These are phyloP conservation scores for Trichocladium uniseriatum DNA, from an alignment of 495 filamentous ascomycete genomes.

Conservation along the genomic window DNA sequence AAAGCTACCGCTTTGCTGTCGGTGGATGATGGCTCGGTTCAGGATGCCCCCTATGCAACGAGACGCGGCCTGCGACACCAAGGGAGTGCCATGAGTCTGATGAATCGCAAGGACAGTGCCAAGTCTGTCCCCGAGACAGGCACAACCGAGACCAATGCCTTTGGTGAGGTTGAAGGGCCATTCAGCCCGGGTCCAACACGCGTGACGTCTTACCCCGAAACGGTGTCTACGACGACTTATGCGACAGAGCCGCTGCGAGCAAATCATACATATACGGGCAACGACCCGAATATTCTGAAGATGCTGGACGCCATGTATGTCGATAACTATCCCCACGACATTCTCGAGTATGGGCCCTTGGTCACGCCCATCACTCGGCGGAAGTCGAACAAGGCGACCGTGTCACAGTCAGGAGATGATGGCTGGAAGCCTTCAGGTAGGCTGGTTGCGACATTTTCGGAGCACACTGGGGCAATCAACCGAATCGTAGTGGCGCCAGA, in stretches of 20 bases:
- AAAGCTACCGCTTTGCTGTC: slow-evolving; percentile 14
- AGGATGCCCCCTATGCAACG: slow-evolving; percentile 34
- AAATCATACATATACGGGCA: slow-evolving; percentile 72
- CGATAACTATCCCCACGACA: slow-evolving; percentile 80
- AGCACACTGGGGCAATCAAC: slow-evolving; percentile 76
- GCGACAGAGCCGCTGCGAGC: slow-evolving; percentile 26
- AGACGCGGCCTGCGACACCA: slow-evolving; percentile 46
- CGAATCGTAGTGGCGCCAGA: slow-evolving; percentile 78
- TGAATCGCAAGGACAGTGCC: slow-evolving; percentile 64
- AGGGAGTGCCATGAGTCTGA: slow-evolving; percentile 71
- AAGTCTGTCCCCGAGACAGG: slow-evolving; percentile 80
- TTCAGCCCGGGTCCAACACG: slow-evolving; percentile 36
- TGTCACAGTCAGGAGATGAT: slow-evolving; percentile 34
- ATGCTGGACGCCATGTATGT: slow-evolving; percentile 83
- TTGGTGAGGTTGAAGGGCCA: slow-evolving; percentile 76
- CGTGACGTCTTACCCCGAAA: slow-evolving; percentile 17
- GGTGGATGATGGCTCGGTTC: slow-evolving; percentile 23
- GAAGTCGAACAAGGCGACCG: slow-evolving; percentile 46
- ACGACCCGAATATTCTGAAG: slow-evolving; percentile 77
- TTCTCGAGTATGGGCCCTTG: slow-evolving; percentile 67
- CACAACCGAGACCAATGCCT: slow-evolving; percentile 67
- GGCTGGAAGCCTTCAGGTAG: slow-evolving; percentile 78
- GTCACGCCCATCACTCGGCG: slow-evolving; percentile 61
- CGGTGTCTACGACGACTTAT: slow-evolving; percentile 26
- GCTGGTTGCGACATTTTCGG: slow-evolving; percentile 77